phyloP scores from a whole-genome alignment of 2,329 filamentous ascomycete species.

The Pseudocercospora ulei region DNA sequence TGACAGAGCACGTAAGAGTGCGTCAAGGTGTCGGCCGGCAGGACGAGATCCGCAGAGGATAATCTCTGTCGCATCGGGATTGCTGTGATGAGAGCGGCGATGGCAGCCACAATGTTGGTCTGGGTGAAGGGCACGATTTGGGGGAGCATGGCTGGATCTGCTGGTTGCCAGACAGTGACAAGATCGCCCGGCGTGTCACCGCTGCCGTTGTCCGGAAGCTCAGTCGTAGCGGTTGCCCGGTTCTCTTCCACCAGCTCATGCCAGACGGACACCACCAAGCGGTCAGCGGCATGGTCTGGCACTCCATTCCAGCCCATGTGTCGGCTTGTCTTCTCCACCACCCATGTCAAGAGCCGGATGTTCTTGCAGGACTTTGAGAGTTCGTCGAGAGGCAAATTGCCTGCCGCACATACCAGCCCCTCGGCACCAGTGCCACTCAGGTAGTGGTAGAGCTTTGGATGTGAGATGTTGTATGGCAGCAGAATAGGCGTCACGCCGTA shows the following conservation, averaged over 20 bases:
- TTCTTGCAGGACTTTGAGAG: constrained; percentile 59
- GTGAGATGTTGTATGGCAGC: constrained; percentile 68
- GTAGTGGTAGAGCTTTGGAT: constrained; percentile 60
- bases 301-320: constrained; percentile 95
- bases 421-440: constrained; percentile 66
- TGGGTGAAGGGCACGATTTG: constrained; percentile 77
- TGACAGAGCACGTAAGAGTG: constrained; percentile 69
- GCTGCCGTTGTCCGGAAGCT: constrained; percentile 56
- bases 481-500: constrained; percentile 78
- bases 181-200: constrained; percentile 43
- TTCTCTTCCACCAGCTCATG: constrained; percentile 73
- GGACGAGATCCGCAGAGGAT: constrained; percentile 64
- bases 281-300: constrained; percentile 63
- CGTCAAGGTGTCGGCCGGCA: constrained; percentile 72
- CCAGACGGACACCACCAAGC: constrained; percentile 80
- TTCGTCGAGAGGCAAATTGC: constrained; percentile 69
- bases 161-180: constrained; percentile 57
- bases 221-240: constrained; percentile 48
- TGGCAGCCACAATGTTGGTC: constrained; percentile 75
- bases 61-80: constrained; percentile 68
- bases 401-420: constrained; percentile 71
- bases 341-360: constrained; percentile 76
- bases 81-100: constrained; percentile 65
- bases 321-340: constrained; percentile 77
- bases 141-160: constrained; percentile 43